Evolutionary conservation across 208 protist species (phyloP), one percentile per base, ranked within the genome.

Genomic region (Trypanosoma congolense): DNA sequence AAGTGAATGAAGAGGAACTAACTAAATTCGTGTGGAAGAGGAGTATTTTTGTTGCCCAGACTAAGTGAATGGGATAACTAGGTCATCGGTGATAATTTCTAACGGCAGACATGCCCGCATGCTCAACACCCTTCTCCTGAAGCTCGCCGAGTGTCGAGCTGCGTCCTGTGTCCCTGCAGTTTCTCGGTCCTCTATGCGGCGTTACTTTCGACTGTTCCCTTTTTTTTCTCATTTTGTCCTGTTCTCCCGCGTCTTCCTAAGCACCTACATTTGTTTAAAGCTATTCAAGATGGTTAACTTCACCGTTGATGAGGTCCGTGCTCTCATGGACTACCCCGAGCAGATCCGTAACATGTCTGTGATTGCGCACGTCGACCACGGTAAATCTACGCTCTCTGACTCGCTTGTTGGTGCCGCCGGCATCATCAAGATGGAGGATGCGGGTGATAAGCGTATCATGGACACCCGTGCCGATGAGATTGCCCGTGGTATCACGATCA

Each of bases 401-500:
- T 99, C 98, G 25, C 80, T 98, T 21, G 83, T 98, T 18, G 73
- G 73, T 54, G 87, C 77, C 46, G 96, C 96, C 41, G 96, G 96
- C 93, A 98, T 99, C 65, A 98, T 96, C 56, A 80, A 79, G 64
- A 81, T 82, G 73, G 70, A 81, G 67, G 70, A 87, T 46, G 75
- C 79, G 12, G 79, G 79, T 57, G 79, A 87, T 67, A 80, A 81
- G 65, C 75, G 75, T 42, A 70, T 83, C 56, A 78, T 80, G 64
- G 80, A 87, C 59, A 87, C 80, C 36, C 80, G 80, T 54, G 75
- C 61, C 42, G 80, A 87, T 45, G 80, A 87, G 59, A 79, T 98
- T 84, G 97, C 98, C 9, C 95, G 98, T 83, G 78, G 96, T 82
- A 99, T 99, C 66, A 99, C 98, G 50, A 99, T 99, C 85, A 99